Conservation (phyloP, 257 asterid genomes). For the Handroanthus guayacan region DNA sequence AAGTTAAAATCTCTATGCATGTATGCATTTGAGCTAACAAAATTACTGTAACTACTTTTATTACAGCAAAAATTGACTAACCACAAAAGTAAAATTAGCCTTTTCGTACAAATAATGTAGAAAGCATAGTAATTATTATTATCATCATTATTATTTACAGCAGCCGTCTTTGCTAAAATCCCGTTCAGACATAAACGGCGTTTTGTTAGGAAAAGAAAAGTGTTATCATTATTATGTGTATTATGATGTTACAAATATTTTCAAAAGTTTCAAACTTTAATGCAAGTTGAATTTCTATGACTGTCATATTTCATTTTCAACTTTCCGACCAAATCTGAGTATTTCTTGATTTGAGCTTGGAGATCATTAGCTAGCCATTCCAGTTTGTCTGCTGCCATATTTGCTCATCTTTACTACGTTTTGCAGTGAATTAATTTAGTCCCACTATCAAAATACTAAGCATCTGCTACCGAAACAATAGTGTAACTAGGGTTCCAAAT, state of each 20-base stretch:
- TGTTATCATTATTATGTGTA: background rate
- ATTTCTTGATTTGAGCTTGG: background rate
- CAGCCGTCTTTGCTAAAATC: background rate
- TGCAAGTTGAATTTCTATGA: conserved; percentile 2
- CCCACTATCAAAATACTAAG: too few relatives aligned
- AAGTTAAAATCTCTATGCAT: background rate
- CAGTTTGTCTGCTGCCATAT: conserved; percentile 5
- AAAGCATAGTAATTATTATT: background rate
- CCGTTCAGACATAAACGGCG: background rate
- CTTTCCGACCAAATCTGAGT: background rate
- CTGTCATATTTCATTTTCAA: background rate
- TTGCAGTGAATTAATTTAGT: too few relatives aligned
- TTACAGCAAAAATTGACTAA: conserved; percentile 27
- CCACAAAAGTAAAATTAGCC: conserved; percentile 27
- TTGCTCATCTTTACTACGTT: background rate
- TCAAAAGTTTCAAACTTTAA: background rate
- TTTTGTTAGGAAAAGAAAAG: background rate
- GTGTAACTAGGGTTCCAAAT: too few relatives aligned
- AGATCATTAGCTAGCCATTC: background rate
- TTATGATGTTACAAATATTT: background rate
- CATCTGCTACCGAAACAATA: too few relatives aligned
- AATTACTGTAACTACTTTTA: conserved; percentile 27
- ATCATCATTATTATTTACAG: conserved; percentile 6
- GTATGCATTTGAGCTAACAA: conserved; percentile 16
- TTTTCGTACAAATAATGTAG: conserved; percentile 5